A percentile compares a stretch with the other conserved stretches of the same genome.
These are phyloP conservation scores for Botryotinia narcissicola DNA, from an alignment of 2,329 filamentous ascomycete species.

Conservation along the genomic window DNA sequence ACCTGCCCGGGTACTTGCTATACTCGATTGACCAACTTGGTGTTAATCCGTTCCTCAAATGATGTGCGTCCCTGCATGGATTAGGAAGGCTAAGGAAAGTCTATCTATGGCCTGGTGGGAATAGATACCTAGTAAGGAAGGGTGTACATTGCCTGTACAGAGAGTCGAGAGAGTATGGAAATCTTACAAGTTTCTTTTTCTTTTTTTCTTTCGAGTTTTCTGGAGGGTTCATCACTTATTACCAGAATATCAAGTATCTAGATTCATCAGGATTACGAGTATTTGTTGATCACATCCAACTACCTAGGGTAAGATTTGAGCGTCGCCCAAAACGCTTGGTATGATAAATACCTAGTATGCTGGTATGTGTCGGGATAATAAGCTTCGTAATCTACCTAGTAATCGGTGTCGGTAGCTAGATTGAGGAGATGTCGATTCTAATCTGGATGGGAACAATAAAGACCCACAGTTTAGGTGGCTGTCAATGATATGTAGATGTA, in stretches of 20 bases:
- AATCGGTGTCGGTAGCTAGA: conserved; percentile 1
- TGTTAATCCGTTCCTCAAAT: background rate
- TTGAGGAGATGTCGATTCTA: background rate
- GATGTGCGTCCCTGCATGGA: conserved; percentile 5
- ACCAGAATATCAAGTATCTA: background rate
- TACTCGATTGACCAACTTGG: background rate
- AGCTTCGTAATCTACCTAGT: conserved; percentile 1
- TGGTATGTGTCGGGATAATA: background rate
- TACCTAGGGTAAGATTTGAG: background rate
- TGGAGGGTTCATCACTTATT: background rate
- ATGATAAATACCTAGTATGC: too few relatives aligned
- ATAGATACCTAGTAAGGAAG: background rate
- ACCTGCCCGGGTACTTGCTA: background rate
- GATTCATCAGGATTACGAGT: background rate
- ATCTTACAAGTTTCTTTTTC: background rate
- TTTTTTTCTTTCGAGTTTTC: background rate
- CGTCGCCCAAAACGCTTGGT: too few relatives aligned
- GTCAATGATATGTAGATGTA: background rate
- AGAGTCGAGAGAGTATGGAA: background rate
- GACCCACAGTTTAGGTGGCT: background rate
- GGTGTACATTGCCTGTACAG: background rate
- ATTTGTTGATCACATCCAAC: background rate
- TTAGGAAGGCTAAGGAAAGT: background rate
- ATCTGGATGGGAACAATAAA: background rate
- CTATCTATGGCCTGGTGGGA: background rate